phyloP scores from a whole-genome alignment of 1,139 yeast genomes.

The Pneumocystis canis region DNA sequence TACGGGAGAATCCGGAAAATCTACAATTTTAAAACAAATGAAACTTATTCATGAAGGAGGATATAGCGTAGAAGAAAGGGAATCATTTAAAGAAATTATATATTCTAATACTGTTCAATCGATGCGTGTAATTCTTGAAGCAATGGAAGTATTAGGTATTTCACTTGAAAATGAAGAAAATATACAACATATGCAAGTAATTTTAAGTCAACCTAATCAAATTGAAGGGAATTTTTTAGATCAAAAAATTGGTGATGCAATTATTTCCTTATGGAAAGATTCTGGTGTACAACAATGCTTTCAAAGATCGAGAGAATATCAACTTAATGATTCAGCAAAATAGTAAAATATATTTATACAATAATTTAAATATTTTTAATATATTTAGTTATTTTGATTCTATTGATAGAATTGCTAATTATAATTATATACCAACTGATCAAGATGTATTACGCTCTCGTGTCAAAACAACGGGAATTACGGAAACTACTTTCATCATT shows the following conservation, averaged over 20 bases:
- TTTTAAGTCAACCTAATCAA: conserved; percentile 16
- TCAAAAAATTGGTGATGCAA: conserved; percentile 18
- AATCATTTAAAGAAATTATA: conserved; percentile 74
- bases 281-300: conserved; percentile 45
- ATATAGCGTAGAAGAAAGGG: conserved; percentile 62
- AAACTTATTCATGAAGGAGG: conserved; percentile 75
- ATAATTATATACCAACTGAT: conserved; percentile 55
- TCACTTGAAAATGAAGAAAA: conserved; percentile 12
- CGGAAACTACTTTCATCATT: conserved; percentile 68
- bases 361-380: not conserved
- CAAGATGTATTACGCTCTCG: conserved; percentile 78
- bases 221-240: conserved; percentile 15
- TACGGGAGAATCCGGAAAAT: conserved; percentile 93
- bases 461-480: conserved; percentile 87
- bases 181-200: conserved; percentile 11
- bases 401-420: conserved; percentile 32
- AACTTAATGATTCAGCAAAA: conserved; percentile 72
- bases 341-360: conserved; percentile 26
- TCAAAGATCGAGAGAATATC: conserved; percentile 59
- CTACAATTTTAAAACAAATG: conserved; percentile 90
- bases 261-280: conserved; percentile 37
- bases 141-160: conserved; percentile 16
- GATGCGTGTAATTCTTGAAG: conserved; percentile 62
- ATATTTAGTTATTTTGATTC: conserved; percentile 13
- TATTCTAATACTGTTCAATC: conserved; percentile 89